A percentile compares a stretch with the other conserved stretches of the same genome.
Conservation (phyloP, 2,329 filamentous ascomycete species). For the Aspergillus ibericus region DNA sequence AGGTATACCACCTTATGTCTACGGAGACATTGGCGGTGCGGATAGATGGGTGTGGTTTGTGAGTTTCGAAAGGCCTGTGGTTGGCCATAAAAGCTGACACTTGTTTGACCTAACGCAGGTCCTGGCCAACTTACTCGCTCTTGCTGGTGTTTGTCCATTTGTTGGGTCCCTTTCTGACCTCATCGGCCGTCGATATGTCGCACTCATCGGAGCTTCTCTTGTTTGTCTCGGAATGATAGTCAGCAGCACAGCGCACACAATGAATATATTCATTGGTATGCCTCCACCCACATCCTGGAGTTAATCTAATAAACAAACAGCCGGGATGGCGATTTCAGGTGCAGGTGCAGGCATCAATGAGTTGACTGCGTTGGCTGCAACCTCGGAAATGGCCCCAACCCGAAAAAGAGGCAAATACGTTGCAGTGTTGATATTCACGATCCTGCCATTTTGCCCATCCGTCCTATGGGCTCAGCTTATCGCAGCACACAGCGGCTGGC, state of each 20-base stretch:
- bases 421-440: slow-evolving; percentile 59
- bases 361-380: slow-evolving; percentile 66
- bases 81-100: not conserved
- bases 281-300: not conserved
- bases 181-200: slow-evolving; percentile 62
- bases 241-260: slow-evolving; percentile 56
- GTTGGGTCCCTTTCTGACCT: slow-evolving; percentile 67
- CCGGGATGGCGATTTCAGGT: slow-evolving; percentile 60
- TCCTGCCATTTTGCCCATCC: slow-evolving; percentile 63
- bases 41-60: slow-evolving; percentile 64
- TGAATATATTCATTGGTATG: slow-evolving; percentile 63
- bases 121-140: slow-evolving; percentile 54
- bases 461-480: slow-evolving; percentile 63
- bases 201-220: slow-evolving; percentile 54
- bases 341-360: slow-evolving; percentile 68
- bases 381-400: slow-evolving; percentile 67
- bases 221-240: slow-evolving; percentile 62
- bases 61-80: slow-evolving; percentile 14
- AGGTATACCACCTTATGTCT: slow-evolving; percentile 56
- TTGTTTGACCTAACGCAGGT: slow-evolving; percentile 32
- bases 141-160: slow-evolving; percentile 61
- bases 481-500: slow-evolving; percentile 46
- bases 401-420: slow-evolving; percentile 65
- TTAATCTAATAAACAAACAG: slow-evolving; percentile 30
- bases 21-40: slow-evolving; percentile 60